phyloP scores from a whole-genome alignment of 2,329 filamentous ascomycete species.

The Tolypocladium nubicola region DNA sequence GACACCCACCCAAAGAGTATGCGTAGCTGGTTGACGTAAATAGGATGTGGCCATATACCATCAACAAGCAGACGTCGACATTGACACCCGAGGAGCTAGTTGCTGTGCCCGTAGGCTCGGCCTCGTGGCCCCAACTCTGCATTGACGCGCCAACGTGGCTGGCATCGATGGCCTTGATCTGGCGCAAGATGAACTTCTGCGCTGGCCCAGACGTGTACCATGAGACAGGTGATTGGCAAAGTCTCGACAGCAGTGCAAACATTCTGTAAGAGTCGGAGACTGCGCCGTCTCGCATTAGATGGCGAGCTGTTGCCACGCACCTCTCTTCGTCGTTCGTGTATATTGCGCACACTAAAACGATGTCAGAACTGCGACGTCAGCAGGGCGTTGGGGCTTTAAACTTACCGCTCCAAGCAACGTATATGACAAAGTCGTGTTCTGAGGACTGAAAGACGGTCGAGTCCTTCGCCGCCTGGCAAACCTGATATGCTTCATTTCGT shows the following conservation, averaged over 20 bases:
- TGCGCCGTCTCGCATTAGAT: constrained; percentile 73
- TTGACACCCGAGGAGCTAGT: constrained; percentile 10
- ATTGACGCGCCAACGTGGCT: constrained; percentile 31
- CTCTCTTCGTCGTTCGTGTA: constrained; percentile 70
- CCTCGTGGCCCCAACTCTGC: constrained; percentile 12
- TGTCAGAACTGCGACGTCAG: background rate
- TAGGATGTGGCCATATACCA: constrained; percentile 84
- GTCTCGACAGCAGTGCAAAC: constrained; percentile 65
- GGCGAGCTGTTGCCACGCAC: constrained; percentile 62
- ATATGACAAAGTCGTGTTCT: constrained; percentile 58
- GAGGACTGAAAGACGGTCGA: constrained; percentile 75
- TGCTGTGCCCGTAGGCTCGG: background rate
- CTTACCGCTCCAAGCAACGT: constrained; percentile 66
- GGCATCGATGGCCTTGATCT: constrained; percentile 82
- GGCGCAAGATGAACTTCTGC: constrained; percentile 84
- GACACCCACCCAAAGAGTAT: constrained; percentile 59
- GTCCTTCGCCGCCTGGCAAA: constrained; percentile 67
- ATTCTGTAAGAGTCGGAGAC: constrained; percentile 79
- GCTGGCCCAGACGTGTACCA: constrained; percentile 74
- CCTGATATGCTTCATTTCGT: constrained; percentile 63
- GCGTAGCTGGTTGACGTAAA: constrained; percentile 75
- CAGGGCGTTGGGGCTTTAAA: background rate
- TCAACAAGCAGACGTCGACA: constrained; percentile 71
- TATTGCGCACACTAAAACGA: constrained; percentile 62
- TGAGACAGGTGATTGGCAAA: constrained; percentile 61